Base-by-base conservation (phyloP, 2,329 filamentous ascomycete genomes). In the Cytospora chrysosperma region DNA sequence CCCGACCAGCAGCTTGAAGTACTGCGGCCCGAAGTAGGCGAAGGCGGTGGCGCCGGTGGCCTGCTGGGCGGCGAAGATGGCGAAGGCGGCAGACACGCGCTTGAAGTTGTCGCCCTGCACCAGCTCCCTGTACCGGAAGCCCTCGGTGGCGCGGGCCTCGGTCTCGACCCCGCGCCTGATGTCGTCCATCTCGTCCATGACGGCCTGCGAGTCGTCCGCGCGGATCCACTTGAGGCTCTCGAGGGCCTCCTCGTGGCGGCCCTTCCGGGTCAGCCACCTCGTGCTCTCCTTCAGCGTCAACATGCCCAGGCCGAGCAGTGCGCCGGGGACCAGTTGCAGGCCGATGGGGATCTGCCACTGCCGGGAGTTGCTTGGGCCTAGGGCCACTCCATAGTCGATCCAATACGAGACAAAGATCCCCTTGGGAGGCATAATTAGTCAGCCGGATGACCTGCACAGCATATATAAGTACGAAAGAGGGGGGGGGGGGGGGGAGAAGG, bases 291-390 rank as follows among this genome's bases (percentile, higher is more conserved):
- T 76, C 1, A 83, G 69, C 0, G 78, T 79, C 13, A 82, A 68
- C 75, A 82, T 79, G 2, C 81, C 80, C 1, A 82, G 58, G 0
- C 79, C 80, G 54, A 84, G 78, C 0, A 82, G 64, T 1, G 72
- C 77, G 0, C 79, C 81, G 0, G 80, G 80, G 0, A 80, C 70
- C 8, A 84, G 73, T 67, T 84, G 82, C 4, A 85, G 72, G 0
- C 79, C 82, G 59, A 86, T 78, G 1, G 82, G 83, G 30, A 85
- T 77, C 70, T 84, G 82, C 84, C 82, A 86, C 71, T 85, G 82
- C 2, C 71, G 71, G 0, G 78, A 67, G 49, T 74, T 69, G n/a
- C 68, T 62, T n/a, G 49, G 40, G 34, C 61, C 63, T 28, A 63
- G 43, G 21, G 63, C 40, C 7, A 81, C 80, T 6, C 74, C 81